phyloP scores from a whole-genome alignment of 805 yeast species.

The Saccharomycopsis sp. region DNA sequence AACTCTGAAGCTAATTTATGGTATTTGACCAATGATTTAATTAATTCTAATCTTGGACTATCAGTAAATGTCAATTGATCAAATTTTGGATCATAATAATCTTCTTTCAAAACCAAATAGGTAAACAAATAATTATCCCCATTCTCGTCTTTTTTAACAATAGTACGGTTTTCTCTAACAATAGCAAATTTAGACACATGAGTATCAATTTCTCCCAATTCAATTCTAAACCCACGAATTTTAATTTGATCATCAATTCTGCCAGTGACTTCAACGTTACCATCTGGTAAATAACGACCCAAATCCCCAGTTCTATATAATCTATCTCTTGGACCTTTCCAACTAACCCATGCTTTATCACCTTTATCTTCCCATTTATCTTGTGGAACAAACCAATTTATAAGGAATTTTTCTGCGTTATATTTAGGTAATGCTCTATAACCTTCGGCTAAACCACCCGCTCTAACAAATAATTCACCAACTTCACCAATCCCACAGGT shows the following conservation, averaged over 20 bases:
- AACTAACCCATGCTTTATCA: conserved; percentile 42
- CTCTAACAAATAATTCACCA: conserved; percentile 97
- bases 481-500: conserved; percentile 98
- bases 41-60: conserved; percentile 9
- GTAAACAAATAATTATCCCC: conserved; percentile 90
- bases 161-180: conserved; percentile 87
- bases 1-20: conserved; percentile 73
- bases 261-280: conserved; percentile 96
- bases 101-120: conserved; percentile 78
- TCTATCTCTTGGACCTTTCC: conserved; percentile 95
- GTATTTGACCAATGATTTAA: conserved; percentile 49
- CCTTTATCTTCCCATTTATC: conserved; percentile 22
- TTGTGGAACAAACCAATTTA: conserved; percentile 81
- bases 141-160: conserved; percentile 86
- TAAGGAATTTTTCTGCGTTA: conserved; percentile 79
- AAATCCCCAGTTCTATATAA: conserved; percentile 95
- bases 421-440: conserved; percentile 87
- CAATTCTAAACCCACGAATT: conserved; percentile 97
- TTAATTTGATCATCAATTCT: conserved; percentile 99
- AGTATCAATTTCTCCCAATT: conserved; percentile 96
- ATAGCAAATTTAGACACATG: conserved; percentile 89
- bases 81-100: conserved; percentile 12
- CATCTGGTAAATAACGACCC: conserved; percentile 95
- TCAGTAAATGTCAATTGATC: conserved; percentile 10
- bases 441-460: conserved; percentile 96